phyloP scores from a whole-genome alignment of 352 stramenopile genomes.

The Sclerospora graminicola region DNA sequence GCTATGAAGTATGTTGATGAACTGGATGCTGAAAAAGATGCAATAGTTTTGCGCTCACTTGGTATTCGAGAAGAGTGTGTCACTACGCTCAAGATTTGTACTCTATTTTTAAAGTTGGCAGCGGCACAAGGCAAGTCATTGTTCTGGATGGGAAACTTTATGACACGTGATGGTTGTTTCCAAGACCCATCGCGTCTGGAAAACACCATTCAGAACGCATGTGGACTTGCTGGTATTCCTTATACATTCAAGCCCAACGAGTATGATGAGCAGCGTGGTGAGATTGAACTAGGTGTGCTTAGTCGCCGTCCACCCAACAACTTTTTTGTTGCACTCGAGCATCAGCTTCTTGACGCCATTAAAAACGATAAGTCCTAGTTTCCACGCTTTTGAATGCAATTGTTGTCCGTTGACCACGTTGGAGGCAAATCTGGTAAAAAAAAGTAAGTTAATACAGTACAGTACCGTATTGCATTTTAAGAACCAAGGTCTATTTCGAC shows the following conservation, averaged over 20 bases:
- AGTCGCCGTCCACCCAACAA: constrained; percentile 52
- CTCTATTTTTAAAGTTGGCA: constrained; percentile 54
- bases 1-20: constrained; percentile 43
- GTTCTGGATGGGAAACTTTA: constrained; percentile 62
- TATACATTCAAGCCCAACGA: constrained; percentile 47
- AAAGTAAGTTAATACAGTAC: too few relatives aligned
- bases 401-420: too few relatives aligned
- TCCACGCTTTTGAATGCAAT: too few relatives aligned
- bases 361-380: constrained; percentile 10
- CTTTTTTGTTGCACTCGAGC: constrained; percentile 50
- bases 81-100: constrained; percentile 63
- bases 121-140: constrained; percentile 35
- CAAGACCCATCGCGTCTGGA: constrained; percentile 52
- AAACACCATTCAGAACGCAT: constrained; percentile 35
- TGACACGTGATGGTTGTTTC: constrained; percentile 60
- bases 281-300: constrained; percentile 39
- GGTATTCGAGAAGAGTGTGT: constrained; percentile 69
- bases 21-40: constrained; percentile 42
- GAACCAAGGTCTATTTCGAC: too few relatives aligned
- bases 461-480: too few relatives aligned
- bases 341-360: constrained; percentile 17
- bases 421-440: too few relatives aligned
- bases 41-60: constrained; percentile 32
- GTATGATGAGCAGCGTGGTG: constrained; percentile 48
- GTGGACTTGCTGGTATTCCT: constrained; percentile 27